A percentile compares a stretch with the other conserved stretches of the same genome.
Evolutionary conservation across 257 asterid species (phyloP).

Genomic region (Capsicum chinense): DNA sequence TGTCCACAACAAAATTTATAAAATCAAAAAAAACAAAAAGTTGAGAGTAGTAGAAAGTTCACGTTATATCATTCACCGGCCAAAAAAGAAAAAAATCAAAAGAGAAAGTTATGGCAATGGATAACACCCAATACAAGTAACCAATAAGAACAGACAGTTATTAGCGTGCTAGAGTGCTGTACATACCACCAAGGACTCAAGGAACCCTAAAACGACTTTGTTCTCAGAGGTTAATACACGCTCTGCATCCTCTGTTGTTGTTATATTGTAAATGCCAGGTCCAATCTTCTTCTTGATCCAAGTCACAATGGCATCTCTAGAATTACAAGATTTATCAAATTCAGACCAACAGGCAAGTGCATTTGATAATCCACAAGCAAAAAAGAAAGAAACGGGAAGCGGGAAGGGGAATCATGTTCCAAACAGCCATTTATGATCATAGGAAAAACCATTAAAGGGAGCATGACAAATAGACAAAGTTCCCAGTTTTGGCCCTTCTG

Average conservation of each 20-base stretch:
- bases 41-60: not conserved
- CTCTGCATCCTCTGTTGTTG: constrained; percentile 76
- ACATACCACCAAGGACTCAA: constrained; percentile 81
- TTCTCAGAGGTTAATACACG: constrained; percentile 61
- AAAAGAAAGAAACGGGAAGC: not conserved
- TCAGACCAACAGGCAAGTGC: not conserved
- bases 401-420: not conserved
- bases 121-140: not conserved
- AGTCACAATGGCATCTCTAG: constrained; percentile 80
- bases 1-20: not conserved
- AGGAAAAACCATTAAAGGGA: not conserved
- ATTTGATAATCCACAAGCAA: constrained; percentile 4
- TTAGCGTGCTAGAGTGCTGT: constrained; percentile 17
- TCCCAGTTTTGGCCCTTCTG: not conserved
- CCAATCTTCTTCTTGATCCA: constrained; percentile 94
- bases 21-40: not conserved
- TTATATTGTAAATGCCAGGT: constrained; percentile 64
- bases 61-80: not conserved
- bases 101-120: not conserved
- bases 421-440: not conserved
- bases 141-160: not conserved
- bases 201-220: constrained; percentile 66
- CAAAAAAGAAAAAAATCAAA: not conserved
- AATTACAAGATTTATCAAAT: constrained; percentile 25
- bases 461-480: not conserved